Conservation (phyloP, 2,329 filamentous ascomycete genomes). For the Pseudogymnoascus sp. region DNA sequence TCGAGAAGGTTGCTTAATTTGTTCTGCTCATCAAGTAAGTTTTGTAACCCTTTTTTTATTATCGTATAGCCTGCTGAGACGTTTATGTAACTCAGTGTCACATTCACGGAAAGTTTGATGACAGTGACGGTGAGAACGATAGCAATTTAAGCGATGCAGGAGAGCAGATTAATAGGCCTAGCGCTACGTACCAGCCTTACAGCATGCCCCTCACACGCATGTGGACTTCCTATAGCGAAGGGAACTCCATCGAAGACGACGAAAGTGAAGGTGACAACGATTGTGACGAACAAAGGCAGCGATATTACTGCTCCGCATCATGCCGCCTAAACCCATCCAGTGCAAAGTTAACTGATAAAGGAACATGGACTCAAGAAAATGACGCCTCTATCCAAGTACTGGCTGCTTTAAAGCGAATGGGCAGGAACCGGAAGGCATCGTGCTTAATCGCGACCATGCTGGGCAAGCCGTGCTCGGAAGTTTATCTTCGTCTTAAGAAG, state of each 20-base stretch:
- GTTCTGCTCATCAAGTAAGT: slow-evolving; percentile 3
- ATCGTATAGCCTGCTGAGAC: neutral
- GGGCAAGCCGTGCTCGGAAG: neutral
- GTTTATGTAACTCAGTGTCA: neutral
- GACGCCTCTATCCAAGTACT: neutral
- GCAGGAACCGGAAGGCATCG: neutral
- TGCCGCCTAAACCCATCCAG: neutral
- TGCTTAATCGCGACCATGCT: neutral
- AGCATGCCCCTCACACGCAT: neutral
- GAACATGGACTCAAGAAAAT: neutral
- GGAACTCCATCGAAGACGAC: neutral
- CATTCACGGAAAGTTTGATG: neutral
- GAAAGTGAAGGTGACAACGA: neutral
- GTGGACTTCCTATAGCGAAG: neutral
- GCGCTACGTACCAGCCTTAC: neutral
- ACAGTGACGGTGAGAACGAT: neutral
- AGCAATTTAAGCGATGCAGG: neutral
- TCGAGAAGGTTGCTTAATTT: neutral
- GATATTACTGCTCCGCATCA: neutral
- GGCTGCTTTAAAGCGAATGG: neutral
- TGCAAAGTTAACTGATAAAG: neutral
- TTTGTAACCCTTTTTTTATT: neutral
- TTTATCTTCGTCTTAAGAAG: neutral
- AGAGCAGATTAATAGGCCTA: neutral
- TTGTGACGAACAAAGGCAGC: neutral